Base-by-base conservation (phyloP, 768 basidiomycete species). In the Russula emetica region DNA sequence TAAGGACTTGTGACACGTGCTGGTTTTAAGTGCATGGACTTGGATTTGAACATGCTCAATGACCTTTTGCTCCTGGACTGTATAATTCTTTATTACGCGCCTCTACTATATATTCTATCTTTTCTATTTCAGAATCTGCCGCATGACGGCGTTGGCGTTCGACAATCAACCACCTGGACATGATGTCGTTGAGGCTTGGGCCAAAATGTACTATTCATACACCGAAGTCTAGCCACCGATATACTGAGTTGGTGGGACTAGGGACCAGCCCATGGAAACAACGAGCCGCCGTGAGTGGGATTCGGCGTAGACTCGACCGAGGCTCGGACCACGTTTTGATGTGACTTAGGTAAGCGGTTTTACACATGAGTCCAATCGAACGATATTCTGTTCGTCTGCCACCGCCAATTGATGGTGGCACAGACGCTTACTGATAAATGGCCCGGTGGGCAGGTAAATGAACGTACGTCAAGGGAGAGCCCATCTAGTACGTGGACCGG, bases 21-120 rank as follows among this genome's bases (percentile, higher is more conserved):
- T 22, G 16, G 38, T 34, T n/a, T 30, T 20, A 20, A 59, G 22
- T 64, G 47, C 63, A 60, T 53, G 59, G 49, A 60, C 45, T 44
- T 9, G 8, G 59, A 55, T 54, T 26, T 10, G 49, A 49, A 61
- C 63, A 60, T 56, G 44, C n/a, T 28, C 30, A 26, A 55, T 55
- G 38, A 50, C 38, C 60, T 36, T 50, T 20, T 64, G 63, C 52
- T 55, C 36, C 34, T 18, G 59, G 45, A 60, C 50, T 51, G 55
- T 64, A 55, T 42, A 59, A 40, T 64, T 58, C 16, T 40, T 61
- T 64, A 60, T 51, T 64, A 54, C 63, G 30, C 42, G 13, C 18
- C 34, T 32, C 45, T 24, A 20, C 28, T 1, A 32, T 44, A 16
- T 44, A 30, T 44, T 56, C 53, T 10, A 7, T 45, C 44, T 10